Evolutionary conservation across 192 early-diverging fungal genomes (phyloP).

Genomic region (Entomortierella beljakovae): DNA sequence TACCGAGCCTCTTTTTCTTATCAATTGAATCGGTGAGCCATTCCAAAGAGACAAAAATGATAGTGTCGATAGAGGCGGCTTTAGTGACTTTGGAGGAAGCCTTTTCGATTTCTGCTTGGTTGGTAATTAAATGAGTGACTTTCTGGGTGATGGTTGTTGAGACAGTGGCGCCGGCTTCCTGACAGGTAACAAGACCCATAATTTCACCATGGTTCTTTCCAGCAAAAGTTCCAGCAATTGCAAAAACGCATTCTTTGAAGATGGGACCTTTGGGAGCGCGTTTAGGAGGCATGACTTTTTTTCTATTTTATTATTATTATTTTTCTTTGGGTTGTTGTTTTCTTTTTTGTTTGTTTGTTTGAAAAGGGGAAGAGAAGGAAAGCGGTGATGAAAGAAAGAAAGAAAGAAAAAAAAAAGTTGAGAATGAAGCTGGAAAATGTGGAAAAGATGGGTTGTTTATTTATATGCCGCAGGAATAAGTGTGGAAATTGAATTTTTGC

Average conservation of each 20-base stretch:
- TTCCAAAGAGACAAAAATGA: constrained; percentile 39
- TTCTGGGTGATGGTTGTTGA: constrained; percentile 28
- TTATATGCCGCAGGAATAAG: no score
- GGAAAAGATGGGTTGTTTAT: no score
- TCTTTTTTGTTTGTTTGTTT: neutral
- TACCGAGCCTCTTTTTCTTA: constrained; percentile 24
- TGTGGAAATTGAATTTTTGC: no score
- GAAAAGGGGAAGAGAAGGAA: neutral
- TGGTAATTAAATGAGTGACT: constrained; percentile 56
- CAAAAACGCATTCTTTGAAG: constrained; percentile 21
- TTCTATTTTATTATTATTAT: neutral
- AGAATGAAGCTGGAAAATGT: neutral
- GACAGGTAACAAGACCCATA: neutral
- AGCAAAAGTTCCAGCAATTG: constrained; percentile 15
- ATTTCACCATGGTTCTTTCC: constrained; percentile 20
- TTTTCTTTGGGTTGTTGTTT: no score
- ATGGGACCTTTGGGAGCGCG: constrained; percentile 19
- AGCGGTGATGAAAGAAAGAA: neutral
- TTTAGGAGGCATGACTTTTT: constrained; percentile 40
- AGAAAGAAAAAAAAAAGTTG: neutral
- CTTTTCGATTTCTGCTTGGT: constrained; percentile 29
- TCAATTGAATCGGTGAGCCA: constrained; percentile 49
- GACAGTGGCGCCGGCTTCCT: constrained; percentile 13
- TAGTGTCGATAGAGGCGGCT: constrained; percentile 12
- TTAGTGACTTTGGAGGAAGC: constrained; percentile 29